Base-by-base conservation (phyloP, 208 protist species). In the Trichomonas vaginalis region DNA sequence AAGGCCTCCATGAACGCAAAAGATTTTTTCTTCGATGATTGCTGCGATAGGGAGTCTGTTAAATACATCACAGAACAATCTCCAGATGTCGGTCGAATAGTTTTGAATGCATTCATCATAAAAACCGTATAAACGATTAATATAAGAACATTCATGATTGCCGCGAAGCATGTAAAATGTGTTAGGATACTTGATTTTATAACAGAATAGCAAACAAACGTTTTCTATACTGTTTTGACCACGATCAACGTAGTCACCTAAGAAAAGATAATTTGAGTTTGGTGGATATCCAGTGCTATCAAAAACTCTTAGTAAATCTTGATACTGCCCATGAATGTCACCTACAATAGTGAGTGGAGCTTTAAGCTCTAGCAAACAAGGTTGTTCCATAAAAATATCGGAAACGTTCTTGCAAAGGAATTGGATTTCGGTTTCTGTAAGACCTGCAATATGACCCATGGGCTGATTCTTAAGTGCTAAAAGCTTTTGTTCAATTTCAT, bases 101-200 rank as follows among this genome's bases (percentile, higher is more conserved):
- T 99, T 99, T 51, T 96, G 48, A 40, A 98, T 88, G 96, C 98
- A 96, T 86, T 96, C 96, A 23, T 96, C 83, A 37, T 95, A 95
- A 35, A 96, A 96, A 56, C 96, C 96, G 49, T 96, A 96, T 48
- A 96, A 79, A 46, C 46, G 32, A 42, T 49, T 96, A 12, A 96
- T 80, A 32, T 88, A 79, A 12, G 96, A 79, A 96, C 96, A 96
- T 51, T 97, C 96, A 79, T 97, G 96, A 51, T 97, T 97, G 12
- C 96, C 96, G 27, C 96, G 86, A 8, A 97, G 39, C 37, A 97
- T 45, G 46, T 40, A 96, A 17, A 97, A 87, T 15, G 4, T 49
- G 23, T 97, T 80, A 39, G 96, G 96, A 47, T 96, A 95, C 32
- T 39, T 49, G 27, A 97, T 45, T 61, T 96, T 96, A 62, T 96